Base-by-base conservation (phyloP, 352 stramenopile genomes). In the Globisporangium cystogenes region DNA sequence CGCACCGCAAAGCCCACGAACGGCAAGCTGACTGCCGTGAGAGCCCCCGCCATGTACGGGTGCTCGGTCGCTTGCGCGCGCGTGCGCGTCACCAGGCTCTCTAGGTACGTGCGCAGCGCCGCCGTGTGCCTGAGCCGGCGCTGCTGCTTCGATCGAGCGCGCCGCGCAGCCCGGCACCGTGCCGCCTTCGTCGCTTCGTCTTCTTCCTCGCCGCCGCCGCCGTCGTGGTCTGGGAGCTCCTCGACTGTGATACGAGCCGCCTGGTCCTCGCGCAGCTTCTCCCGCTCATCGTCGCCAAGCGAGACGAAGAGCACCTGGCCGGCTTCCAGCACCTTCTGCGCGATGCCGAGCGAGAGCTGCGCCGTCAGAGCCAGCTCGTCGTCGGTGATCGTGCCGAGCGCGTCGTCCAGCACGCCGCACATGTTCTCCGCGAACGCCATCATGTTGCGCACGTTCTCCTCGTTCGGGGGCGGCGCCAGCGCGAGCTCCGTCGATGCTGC, bases 1-100 rank as follows among this genome's bases (percentile, higher is more conserved):
- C 73, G 21, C 59, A 93, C 82, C 64, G 67, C 75, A n/a, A 93
- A 63, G 3, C 82, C 82, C 39, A 93, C 76, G 55, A 93, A 90
- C 6, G 82, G 82, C 43, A 93, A 50, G n/a, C 75, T 70, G 1
- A 68, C 67, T 16, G 73, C 68, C 48, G 75, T 72, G 24, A 90
- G 60, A n/a, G 74, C 68, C 40, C 79, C 82, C 26, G 79, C 74
- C 14, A 82, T 31, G 37, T 80, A 85, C 35, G 82, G 79, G 40
- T 90, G 78, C 14, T 86, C 74, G 0, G 51, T 55, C 12, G 68
- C 81, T 42, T 64, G 56, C 26, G 74, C 43, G 11, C 74, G 66
- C 6, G 72, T 77, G 45, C 60, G 59, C 42, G 55, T 63, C 31
- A 74, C 66, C 31, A 87, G 21, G n/a, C 71, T 51, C 23, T 68